phyloP scores from a whole-genome alignment of 2,329 filamentous ascomycete species.

The Xylariales sp. region DNA sequence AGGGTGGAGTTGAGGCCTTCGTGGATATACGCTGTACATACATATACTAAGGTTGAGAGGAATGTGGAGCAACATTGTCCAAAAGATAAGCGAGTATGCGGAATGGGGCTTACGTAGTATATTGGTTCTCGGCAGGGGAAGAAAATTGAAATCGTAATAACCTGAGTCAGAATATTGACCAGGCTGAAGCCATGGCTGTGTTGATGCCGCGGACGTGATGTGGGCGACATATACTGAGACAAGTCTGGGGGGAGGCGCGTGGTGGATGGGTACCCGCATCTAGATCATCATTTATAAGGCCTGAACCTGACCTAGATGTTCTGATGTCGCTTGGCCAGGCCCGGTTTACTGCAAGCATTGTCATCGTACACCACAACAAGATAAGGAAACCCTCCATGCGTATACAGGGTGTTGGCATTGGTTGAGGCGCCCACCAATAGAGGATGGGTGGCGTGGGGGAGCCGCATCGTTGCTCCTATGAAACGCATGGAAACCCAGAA shows the following conservation, averaged over 20 bases:
- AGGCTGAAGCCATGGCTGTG: neutral
- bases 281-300: neutral
- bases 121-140: neutral
- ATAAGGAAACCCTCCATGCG: slow-evolving; percentile 19
- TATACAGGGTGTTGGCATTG: slow-evolving; percentile 5
- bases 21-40: slow-evolving; percentile 15
- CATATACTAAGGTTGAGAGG: slow-evolving; percentile 3
- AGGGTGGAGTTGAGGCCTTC: slow-evolving; percentile 18
- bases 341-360: slow-evolving; percentile 10
- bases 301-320: neutral
- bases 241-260: neutral
- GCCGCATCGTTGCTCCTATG: slow-evolving; percentile 2
- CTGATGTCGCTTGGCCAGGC: neutral
- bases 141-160: neutral
- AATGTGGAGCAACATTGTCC: slow-evolving; percentile 22
- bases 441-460: slow-evolving; percentile 5
- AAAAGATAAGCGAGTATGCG: neutral
- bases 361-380: slow-evolving; percentile 8
- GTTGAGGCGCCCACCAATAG: slow-evolving; percentile 4
- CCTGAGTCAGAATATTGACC: neutral
- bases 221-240: neutral
- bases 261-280: neutral
- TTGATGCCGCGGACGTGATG: slow-evolving; percentile 12
- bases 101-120: neutral
- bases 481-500: too few species aligned